Conservation (phyloP, 2,329 filamentous ascomycete species). For the Colletotrichum sp. region DNA sequence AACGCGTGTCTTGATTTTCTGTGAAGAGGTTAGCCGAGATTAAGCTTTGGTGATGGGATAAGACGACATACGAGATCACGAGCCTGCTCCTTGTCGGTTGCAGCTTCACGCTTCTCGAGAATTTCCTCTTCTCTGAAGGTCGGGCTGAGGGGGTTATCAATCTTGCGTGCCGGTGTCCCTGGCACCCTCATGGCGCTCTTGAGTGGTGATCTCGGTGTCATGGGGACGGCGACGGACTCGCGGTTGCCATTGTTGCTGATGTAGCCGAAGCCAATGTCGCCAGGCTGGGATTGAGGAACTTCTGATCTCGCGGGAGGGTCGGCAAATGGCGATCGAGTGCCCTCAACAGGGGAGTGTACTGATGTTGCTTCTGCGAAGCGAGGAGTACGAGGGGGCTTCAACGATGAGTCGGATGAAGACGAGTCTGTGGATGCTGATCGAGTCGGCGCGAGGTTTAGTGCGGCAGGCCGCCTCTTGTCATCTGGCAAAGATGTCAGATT, state of each 20-base stretch:
- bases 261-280: constrained; percentile 93
- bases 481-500: constrained; percentile 42
- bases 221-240: constrained; percentile 64
- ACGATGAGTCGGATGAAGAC: constrained; percentile 57
- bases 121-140: constrained; percentile 89
- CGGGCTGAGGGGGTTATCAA: constrained; percentile 83
- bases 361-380: constrained; percentile 83
- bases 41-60: too few relatives aligned
- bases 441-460: constrained; percentile 56
- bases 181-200: constrained; percentile 92
- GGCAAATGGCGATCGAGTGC: constrained; percentile 59
- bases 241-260: constrained; percentile 58
- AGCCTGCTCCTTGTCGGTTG: constrained; percentile 85
- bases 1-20: constrained; percentile 94
- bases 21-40: constrained; percentile 29
- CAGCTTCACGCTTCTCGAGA: constrained; percentile 82
- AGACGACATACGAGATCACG: constrained; percentile 77
- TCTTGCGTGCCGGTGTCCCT: constrained; percentile 75
- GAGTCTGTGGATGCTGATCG: constrained; percentile 56
- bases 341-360: constrained; percentile 77
- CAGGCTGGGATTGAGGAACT: constrained; percentile 72
- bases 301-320: constrained; percentile 62
- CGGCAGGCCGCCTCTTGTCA: constrained; percentile 62
- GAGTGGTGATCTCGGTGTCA: constrained; percentile 77
- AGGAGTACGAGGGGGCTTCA: constrained; percentile 74